Conservation (phyloP, 352 stramenopile species). For the Pythium biforme region DNA sequence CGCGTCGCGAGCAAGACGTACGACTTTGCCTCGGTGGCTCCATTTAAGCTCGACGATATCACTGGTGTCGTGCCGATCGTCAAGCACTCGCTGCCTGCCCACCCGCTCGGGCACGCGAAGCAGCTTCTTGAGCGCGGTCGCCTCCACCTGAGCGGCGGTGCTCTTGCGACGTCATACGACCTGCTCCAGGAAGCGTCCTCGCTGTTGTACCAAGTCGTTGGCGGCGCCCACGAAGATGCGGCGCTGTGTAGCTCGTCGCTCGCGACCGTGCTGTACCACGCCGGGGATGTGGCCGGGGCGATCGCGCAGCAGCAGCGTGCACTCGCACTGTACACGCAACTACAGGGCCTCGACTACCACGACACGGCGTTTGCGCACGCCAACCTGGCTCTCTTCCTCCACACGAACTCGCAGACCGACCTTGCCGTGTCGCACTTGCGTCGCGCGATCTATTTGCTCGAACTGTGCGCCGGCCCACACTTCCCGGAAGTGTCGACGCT, state of each 20-base stretch:
- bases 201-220: constrained; percentile 93
- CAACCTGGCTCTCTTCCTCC: constrained; percentile 91
- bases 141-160: constrained; percentile 70
- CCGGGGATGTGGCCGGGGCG: constrained; percentile 84
- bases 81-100: constrained; percentile 87
- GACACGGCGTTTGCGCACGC: constrained; percentile 91
- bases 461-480: constrained; percentile 89
- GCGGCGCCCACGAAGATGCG: constrained; percentile 91
- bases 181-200: constrained; percentile 89
- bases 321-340: constrained; percentile 90
- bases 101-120: constrained; percentile 76
- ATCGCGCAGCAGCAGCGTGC: constrained; percentile 89
- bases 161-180: constrained; percentile 80
- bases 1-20: constrained; percentile 90
- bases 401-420: constrained; percentile 83
- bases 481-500: constrained; percentile 89
- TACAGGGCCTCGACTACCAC: constrained; percentile 92
- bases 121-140: constrained; percentile 88
- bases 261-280: constrained; percentile 93
- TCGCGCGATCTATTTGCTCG: constrained; percentile 92
- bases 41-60: constrained; percentile 91
- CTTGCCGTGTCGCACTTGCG: constrained; percentile 88
- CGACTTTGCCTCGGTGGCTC: constrained; percentile 65
- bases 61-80: constrained; percentile 92
- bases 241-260: constrained; percentile 90